Evolutionary conservation across 1,284 basidiomycete species (phyloP).

Genomic region (Tetrapyrgos nigripes): DNA sequence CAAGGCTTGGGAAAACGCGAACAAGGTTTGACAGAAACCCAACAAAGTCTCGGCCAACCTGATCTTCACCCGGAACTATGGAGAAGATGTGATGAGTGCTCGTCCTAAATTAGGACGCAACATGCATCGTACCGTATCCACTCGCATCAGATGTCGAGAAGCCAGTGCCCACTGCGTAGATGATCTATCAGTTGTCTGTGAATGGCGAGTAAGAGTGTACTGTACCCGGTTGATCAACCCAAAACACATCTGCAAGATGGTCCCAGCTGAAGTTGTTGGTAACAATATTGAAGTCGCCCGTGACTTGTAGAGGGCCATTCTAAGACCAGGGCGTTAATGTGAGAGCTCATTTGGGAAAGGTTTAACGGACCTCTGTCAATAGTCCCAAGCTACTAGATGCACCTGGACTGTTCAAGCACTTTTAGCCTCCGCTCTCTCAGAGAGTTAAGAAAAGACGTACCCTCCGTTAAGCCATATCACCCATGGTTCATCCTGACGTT

Average conservation of each 20-base stretch:
- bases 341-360: not conserved
- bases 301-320: conserved; percentile 8
- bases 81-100: not conserved
- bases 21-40: conserved; percentile 68
- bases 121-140: conserved; percentile 4
- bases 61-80: conserved; percentile 67
- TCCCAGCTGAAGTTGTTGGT: conserved; percentile 17
- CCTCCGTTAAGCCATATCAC: conserved; percentile 17
- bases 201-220: not conserved
- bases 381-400: not conserved
- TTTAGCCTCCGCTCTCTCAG: not conserved
- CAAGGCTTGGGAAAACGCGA: conserved; percentile 68
- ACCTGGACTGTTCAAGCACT: not conserved
- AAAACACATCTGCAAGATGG: conserved; percentile 14
- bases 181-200: not conserved
- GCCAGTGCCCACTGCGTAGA: conserved; percentile 12
- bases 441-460: not conserved
- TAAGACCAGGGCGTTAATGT: not conserved
- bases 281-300: conserved; percentile 12
- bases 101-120: not conserved
- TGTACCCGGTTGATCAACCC: conserved; percentile 19
- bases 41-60: conserved; percentile 74
- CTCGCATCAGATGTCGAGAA: conserved; percentile 16
- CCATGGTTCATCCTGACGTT: conserved; percentile 16
- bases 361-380: not conserved